Percentiles rank a stretch among this genome's conserved stretches.
These are phyloP conservation scores for Candida montana DNA, from an alignment of 805 yeast genomes.

Conservation along the genomic window DNA sequence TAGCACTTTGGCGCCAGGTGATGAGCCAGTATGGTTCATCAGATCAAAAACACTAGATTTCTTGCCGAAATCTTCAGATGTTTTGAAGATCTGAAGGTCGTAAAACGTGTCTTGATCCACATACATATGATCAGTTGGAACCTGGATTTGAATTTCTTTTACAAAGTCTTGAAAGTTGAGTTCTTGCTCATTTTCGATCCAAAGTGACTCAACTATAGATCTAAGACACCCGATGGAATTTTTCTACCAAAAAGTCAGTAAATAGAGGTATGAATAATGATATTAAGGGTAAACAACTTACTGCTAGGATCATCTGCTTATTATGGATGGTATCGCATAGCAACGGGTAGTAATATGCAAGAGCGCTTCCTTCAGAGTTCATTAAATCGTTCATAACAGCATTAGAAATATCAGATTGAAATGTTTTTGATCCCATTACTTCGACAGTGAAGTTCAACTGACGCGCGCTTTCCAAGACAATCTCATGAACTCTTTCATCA, in stretches of 20 bases:
- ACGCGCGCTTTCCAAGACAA: not conserved
- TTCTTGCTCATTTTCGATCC: not conserved
- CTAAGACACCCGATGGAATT: conserved; percentile 1
- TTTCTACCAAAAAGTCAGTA: not conserved
- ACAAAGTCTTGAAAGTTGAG: conserved; percentile 1
- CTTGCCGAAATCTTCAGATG: conserved; percentile 1
- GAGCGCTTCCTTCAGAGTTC: not conserved
- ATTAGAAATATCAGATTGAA: not conserved
- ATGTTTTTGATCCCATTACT: not conserved
- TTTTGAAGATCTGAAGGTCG: conserved; percentile 23
- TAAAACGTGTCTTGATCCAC: conserved; percentile 27
- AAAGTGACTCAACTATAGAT: not conserved
- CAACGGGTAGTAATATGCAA: not conserved
- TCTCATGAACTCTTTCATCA: not conserved
- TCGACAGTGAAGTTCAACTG: conserved; percentile 1
- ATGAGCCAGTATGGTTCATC: conserved; percentile 24
- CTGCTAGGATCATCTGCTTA: conserved; percentile 1
- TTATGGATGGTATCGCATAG: not conserved
- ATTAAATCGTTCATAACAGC: conserved; percentile 3
- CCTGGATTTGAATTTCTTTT: conserved; percentile 2
- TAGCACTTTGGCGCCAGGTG: conserved; percentile 27
- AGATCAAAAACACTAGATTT: conserved; percentile 17
- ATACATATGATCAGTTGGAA: conserved; percentile 15
- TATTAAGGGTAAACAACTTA: not conserved
- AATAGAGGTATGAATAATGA: not conserved